These are phyloP conservation scores for Candida xyloterini DNA, from an alignment of 805 yeast species.

Conservation along the genomic window DNA sequence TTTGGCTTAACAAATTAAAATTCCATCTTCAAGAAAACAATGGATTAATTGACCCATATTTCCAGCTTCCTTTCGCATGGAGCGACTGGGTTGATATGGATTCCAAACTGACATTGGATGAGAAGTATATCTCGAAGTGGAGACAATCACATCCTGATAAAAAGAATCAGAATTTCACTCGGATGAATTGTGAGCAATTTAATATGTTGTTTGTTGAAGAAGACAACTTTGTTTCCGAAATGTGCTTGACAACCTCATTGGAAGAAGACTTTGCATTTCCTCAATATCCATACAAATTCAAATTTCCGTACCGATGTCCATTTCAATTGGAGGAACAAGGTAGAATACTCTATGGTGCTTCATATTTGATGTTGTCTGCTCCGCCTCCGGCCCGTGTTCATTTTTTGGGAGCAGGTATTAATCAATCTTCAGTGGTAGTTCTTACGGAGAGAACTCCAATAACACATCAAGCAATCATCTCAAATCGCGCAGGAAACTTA, in stretches of 20 bases:
- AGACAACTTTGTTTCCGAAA: constrained; percentile 5
- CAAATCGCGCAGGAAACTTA: constrained; percentile 12
- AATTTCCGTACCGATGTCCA: constrained; percentile 20
- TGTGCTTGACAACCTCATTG: constrained; percentile 14
- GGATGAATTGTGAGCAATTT: constrained; percentile 21
- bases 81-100: constrained; percentile 29
- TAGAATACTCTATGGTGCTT: constrained; percentile 31
- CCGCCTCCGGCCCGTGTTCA: constrained; percentile 31
- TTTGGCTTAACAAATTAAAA: constrained; percentile 24
- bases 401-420: constrained; percentile 31
- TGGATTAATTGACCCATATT: constrained; percentile 22
- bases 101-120: constrained; percentile 17
- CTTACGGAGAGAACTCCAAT: constrained; percentile 22
- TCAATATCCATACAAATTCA: constrained; percentile 21
- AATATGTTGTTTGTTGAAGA: constrained; percentile 12
- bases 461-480: constrained; percentile 7
- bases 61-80: constrained; percentile 35
- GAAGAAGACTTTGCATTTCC: constrained; percentile 10
- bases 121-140: constrained; percentile 11
- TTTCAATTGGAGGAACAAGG: constrained; percentile 18
- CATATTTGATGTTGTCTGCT: constrained; percentile 28
- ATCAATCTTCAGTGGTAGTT: constrained; percentile 24
- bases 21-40: constrained; percentile 16
- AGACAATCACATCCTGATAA: constrained; percentile 6
- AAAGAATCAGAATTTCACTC: constrained; percentile 5